Base-by-base conservation (phyloP, 352 stramenopile species). In the Pythium phragmiticola region DNA sequence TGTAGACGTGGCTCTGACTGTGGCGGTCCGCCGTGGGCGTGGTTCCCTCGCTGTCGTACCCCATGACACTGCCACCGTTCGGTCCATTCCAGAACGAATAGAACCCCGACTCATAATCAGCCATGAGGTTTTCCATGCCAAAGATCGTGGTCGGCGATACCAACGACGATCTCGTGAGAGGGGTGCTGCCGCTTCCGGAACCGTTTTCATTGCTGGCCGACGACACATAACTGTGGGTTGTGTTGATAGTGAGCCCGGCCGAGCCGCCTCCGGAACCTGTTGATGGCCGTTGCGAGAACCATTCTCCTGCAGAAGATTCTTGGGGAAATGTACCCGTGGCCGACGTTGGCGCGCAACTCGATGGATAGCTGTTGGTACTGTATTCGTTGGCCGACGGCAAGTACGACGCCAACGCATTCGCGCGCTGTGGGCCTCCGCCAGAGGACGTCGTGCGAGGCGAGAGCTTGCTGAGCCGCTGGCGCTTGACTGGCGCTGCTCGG, bases 11-110 rank as follows among this genome's bases (percentile, higher is more conserved):
- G 41, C n/a, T 73, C 26, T 57, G 42, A 28, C 8, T 52, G 43
- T 2, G 13, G 16, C 19, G 17, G 42, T 17, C 51, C 33, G 8
- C 61, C 57, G 33, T 26, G 13, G 57, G 33, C n/a, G 48, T 39
- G 4, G 49, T 33, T 0, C 42, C 64, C 33, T 85, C 80, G 3
- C 68, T 52, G 11, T 89, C 82, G 51, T 89, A 92, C 0, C 74
- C 75, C 57, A 89, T 72, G 5, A 78, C 74, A 57, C 57, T 78
- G 5, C 48, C 57, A 0, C 71, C 68, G 39, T 76, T 74, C 4
- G 77, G 56, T 2, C 70, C 65, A 55, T 78, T 88, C 83, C 83
- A 92, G 26, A 92, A 67, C 56, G 81, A 87, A 53, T 92, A 88
- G 26, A 92, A 73, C 1, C 76, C 72, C 21, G 81, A 69, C 51